phyloP scores from a whole-genome alignment of 768 basidiomycete species.

The Mycena olivaceomarginata region DNA sequence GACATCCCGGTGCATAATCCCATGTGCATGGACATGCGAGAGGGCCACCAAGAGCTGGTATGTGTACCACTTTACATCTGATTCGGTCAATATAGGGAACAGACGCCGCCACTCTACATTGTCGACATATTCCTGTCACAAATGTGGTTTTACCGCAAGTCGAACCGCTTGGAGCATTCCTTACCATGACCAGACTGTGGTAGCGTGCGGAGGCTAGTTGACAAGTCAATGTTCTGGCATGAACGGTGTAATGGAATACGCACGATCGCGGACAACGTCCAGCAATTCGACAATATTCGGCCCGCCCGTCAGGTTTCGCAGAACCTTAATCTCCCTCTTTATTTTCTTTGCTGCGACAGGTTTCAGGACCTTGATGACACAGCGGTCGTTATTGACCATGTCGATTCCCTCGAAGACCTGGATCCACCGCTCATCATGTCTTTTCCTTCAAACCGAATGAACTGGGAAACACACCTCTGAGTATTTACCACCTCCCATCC shows the following conservation, averaged over 20 bases:
- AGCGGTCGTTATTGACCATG: conserved; percentile 70
- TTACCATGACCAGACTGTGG: conserved; percentile 75
- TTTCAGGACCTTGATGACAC: conserved; percentile 84
- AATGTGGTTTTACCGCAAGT: background rate
- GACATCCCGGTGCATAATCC: conserved; percentile 80
- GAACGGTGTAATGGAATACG: conserved; percentile 25
- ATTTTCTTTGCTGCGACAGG: conserved; percentile 84
- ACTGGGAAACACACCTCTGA: conserved; percentile 68
- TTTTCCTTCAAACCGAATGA: background rate
- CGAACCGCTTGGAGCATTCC: background rate
- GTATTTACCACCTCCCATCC: conserved; percentile 81
- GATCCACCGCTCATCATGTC: background rate
- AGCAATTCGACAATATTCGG: conserved; percentile 81
- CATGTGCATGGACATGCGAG: conserved; percentile 83
- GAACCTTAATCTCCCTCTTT: conserved; percentile 85
- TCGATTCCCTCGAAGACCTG: conserved; percentile 79
- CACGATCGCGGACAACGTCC: conserved; percentile 80
- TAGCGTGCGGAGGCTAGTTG: conserved; percentile 69
- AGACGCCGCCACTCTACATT: conserved; percentile 81
- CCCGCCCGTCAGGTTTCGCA: conserved; percentile 81
- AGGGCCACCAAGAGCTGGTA: conserved; percentile 78
- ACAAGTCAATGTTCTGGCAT: conserved; percentile 5
- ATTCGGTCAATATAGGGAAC: conserved; percentile 75
- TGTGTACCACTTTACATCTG: conserved; percentile 81
- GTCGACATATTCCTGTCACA: conserved; percentile 72